These are phyloP conservation scores for Aspergillus funiculosus DNA, from an alignment of 495 filamentous ascomycete species.

Conservation along the genomic window DNA sequence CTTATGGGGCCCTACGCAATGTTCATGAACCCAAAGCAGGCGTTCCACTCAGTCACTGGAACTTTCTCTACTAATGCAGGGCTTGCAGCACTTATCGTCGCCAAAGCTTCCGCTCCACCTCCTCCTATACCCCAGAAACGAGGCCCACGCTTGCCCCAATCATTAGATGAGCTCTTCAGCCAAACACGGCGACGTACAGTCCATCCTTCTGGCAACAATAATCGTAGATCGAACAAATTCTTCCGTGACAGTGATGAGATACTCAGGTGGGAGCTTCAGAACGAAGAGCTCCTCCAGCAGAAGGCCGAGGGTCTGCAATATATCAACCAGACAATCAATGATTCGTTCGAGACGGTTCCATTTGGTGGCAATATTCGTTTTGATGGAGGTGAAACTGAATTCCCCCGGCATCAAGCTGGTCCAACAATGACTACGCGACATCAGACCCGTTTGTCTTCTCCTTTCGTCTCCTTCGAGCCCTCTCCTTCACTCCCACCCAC, in stretches of 20 bases:
- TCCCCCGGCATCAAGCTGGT: neutral
- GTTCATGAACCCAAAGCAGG: slow-evolving; percentile 43
- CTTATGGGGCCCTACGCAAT: slow-evolving; percentile 32
- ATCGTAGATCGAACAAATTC: slow-evolving; percentile 22
- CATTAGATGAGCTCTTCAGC: slow-evolving; percentile 26
- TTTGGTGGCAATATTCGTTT: slow-evolving; percentile 34
- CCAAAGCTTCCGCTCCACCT: neutral
- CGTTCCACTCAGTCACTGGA: slow-evolving; percentile 36
- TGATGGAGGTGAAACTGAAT: slow-evolving; percentile 20
- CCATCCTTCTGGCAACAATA: slow-evolving; percentile 5
- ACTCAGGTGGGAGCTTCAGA: slow-evolving; percentile 33
- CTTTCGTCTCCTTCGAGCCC: neutral
- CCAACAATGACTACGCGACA: slow-evolving; percentile 8
- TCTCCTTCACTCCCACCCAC: neutral
- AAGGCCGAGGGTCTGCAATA: slow-evolving; percentile 21
- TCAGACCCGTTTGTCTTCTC: neutral
- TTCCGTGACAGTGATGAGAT: slow-evolving; percentile 26
- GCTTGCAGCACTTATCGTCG: slow-evolving; percentile 12
- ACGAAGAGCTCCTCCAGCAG: slow-evolving; percentile 27
- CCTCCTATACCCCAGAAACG: neutral
- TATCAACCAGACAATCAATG: slow-evolving; percentile 33
- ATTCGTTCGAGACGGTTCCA: slow-evolving; percentile 28
- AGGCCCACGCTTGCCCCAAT: slow-evolving; percentile 17
- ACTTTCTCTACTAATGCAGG: slow-evolving; percentile 41
- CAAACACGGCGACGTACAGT: slow-evolving; percentile 12